These are phyloP conservation scores for Akanthomyces muscarius DNA, from an alignment of 2,329 filamentous ascomycete genomes.

Conservation along the genomic window DNA sequence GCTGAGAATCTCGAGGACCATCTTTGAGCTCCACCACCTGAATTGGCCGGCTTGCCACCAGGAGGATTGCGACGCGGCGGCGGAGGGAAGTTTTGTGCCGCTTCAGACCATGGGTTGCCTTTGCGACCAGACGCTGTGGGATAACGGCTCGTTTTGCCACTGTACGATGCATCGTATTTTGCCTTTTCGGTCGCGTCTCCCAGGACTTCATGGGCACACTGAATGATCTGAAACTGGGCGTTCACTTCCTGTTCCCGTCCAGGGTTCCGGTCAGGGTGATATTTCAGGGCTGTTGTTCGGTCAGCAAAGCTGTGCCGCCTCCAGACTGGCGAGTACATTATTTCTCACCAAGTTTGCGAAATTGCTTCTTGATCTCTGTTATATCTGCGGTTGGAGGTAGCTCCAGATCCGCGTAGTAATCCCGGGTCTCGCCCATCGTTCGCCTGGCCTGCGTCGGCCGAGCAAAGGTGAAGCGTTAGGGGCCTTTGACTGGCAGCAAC, in stretches of 20 bases:
- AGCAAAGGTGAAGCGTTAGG: neutral
- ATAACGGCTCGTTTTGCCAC: constrained; percentile 35
- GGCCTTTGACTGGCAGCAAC: neutral
- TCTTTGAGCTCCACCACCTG: constrained; percentile 38
- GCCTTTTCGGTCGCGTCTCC: constrained; percentile 47
- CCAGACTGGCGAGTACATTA: neutral
- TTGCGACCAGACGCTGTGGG: constrained; percentile 50
- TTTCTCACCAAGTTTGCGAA: constrained; percentile 69
- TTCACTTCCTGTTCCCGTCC: constrained; percentile 77
- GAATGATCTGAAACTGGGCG: constrained; percentile 79
- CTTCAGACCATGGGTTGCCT: constrained; percentile 55
- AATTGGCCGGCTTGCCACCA: constrained; percentile 24
- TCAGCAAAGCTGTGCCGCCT: constrained; percentile 23
- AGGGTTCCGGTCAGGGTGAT: constrained; percentile 85
- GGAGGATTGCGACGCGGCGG: constrained; percentile 43
- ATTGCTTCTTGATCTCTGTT: constrained; percentile 80
- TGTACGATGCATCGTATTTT: constrained; percentile 50
- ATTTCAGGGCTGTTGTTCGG: constrained; percentile 62
- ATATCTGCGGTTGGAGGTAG: constrained; percentile 62
- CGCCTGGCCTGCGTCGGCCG: neutral
- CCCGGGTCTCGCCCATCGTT: constrained; percentile 47
- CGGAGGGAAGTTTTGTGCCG: constrained; percentile 45
- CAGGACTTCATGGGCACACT: constrained; percentile 76
- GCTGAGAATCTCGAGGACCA: constrained; percentile 41
- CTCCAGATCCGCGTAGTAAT: constrained; percentile 85